A percentile compares a stretch with the other conserved stretches of the same genome.
These are phyloP conservation scores for Lupinus albus DNA, from an alignment of 306 rosid species.

Conservation along the genomic window DNA sequence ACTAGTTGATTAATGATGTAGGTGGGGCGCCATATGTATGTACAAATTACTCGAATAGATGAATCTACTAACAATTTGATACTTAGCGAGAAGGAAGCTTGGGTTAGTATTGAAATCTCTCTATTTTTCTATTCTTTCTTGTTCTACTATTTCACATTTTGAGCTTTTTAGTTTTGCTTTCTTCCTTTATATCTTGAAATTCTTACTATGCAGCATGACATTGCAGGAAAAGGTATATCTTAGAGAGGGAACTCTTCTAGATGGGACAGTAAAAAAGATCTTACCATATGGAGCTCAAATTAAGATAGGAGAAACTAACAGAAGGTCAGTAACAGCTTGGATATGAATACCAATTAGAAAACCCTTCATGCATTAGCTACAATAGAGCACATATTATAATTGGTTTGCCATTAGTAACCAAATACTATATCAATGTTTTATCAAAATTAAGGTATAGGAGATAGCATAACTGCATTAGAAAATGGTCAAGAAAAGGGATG, in stretches of 20 bases:
- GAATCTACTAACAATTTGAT: slow-evolving; percentile 77
- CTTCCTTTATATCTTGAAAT: slow-evolving; percentile 30
- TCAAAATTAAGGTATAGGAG: not conserved
- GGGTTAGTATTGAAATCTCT: slow-evolving; percentile 64
- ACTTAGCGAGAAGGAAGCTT: slow-evolving; percentile 83
- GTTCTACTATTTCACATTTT: not conserved
- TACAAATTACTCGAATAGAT: slow-evolving; percentile 70
- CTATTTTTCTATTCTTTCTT: slow-evolving; percentile 32
- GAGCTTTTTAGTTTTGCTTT: slow-evolving; percentile 14
- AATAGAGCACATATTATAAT: not conserved
- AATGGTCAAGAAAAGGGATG: not conserved
- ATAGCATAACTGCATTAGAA: not conserved
- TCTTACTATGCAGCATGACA: slow-evolving; percentile 21
- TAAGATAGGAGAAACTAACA: slow-evolving; percentile 65
- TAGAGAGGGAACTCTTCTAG: slow-evolving; percentile 80
- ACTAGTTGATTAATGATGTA: slow-evolving; percentile 43
- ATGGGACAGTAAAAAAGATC: slow-evolving; percentile 79
- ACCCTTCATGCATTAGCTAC: slow-evolving; percentile 8
- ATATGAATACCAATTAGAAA: slow-evolving; percentile 30
- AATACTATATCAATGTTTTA: too few relatives aligned
- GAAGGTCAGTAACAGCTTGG: slow-evolving; percentile 57
- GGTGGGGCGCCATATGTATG: slow-evolving; percentile 75
- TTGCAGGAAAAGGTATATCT: slow-evolving; percentile 70
- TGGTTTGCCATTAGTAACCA: not conserved
- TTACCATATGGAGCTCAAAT: slow-evolving; percentile 89